Evolutionary conservation across 371 early-diverging fungal genomes (phyloP).

Genomic region (Actinomortierella wolfii): DNA sequence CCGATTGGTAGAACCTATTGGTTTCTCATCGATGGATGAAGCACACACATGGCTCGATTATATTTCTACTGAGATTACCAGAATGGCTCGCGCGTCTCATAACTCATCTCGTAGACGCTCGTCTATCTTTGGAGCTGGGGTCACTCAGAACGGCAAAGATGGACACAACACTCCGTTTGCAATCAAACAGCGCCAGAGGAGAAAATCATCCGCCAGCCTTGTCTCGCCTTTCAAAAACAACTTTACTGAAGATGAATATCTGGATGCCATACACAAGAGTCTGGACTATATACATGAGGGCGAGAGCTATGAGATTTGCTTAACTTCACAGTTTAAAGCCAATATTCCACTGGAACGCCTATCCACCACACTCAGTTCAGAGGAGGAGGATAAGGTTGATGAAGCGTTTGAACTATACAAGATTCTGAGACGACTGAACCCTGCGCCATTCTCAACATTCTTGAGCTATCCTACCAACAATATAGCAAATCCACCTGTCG

Average conservation of each 20-base stretch:
- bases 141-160: conserved; percentile 9
- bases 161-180: conserved; percentile 46
- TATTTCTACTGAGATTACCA: conserved; percentile 16
- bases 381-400: conserved; percentile 2
- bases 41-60: conserved; percentile 30
- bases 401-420: conserved; percentile 63
- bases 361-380: not conserved
- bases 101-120: conserved; percentile 16
- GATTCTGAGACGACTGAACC: conserved; percentile 74
- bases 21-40: conserved; percentile 9
- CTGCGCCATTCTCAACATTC: conserved; percentile 89
- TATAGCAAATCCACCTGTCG: conserved; percentile 15
- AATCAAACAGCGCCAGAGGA: conserved; percentile 36
- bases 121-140: too few relatives aligned
- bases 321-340: conserved; percentile 83
- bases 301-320: conserved; percentile 93
- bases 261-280: conserved; percentile 66
- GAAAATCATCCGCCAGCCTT: conserved; percentile 27
- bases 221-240: conserved; percentile 34
- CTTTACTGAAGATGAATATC: conserved; percentile 66
- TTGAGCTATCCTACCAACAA: conserved; percentile 51
- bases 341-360: conserved; percentile 33
- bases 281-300: conserved; percentile 78
- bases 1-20: conserved; percentile 16
- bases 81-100: conserved; percentile 5